Evolutionary conservation across 148 eudicot genomes (phyloP), one percentile per base, ranked within the genome.

Genomic region (Amaranthus palmeri): DNA sequence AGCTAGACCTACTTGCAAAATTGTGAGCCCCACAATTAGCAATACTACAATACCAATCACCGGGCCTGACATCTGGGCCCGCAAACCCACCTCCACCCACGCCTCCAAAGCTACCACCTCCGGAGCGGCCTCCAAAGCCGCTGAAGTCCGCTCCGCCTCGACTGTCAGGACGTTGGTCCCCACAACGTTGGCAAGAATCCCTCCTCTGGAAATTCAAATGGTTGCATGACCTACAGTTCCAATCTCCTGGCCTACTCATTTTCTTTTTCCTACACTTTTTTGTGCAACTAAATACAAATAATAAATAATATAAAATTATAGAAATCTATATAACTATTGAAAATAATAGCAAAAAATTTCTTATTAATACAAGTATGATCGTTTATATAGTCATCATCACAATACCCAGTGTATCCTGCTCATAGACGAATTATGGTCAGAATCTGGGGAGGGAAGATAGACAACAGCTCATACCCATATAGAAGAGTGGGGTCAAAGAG

Each of bases 161-260:
- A 53, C 73, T 78, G 9, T 87, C 85, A 2, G 80, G 71, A 54
- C 88, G 86, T 5, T 89, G 74, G 74, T 95, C 99, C 7, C 93
- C 92, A 48, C 99, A 95, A n/a, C 97, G 83, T 47, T 95, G 99
- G 86, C 99, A 95, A 0, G 93, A 88, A 64, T 95, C 99, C 55
- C 99, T 79, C 79, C 99, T 84, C 54, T 95, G 99, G 82, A 95
- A 95, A 84, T 95, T 95, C 73, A 91, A 76, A 82, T 95, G 92
- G 79, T 70, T 88, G 88, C 99, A 95, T 80, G 97, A 81, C 83
- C 92, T 83, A 84, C 99, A 95, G 70, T 88, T 89, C 99, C 99
- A 95, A 67, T 95, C 99, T 79, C 99, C 97, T 82, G 99, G 99
- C 76, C 99, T 88, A 80, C 67, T 95, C 99, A 95, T 95, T 43